A percentile compares a stretch with the other conserved stretches of the same genome.
Conservation (phyloP, 257 asterid species). For the Solanum paucissectum region DNA sequence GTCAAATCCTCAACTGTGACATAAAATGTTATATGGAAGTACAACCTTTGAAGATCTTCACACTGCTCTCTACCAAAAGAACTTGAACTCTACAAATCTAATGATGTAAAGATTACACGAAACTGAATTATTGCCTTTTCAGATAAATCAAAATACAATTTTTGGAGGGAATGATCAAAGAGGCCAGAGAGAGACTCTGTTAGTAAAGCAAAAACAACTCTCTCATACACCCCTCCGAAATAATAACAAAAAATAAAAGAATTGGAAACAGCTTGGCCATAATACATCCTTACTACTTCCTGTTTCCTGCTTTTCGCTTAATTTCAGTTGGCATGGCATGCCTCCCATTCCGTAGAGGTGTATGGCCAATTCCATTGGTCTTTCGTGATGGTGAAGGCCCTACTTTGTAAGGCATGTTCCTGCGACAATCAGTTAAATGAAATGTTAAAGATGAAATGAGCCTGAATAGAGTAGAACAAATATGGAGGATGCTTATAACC, state of each 20-base stretch:
- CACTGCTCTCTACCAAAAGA: background rate
- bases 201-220: slow-evolving; percentile 13
- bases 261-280: slow-evolving; percentile 4
- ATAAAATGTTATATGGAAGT: background rate
- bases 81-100: background rate
- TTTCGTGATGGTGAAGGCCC: slow-evolving; percentile 66
- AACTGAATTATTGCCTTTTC: slow-evolving; percentile 48
- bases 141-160: slow-evolving; percentile 10
- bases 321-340: slow-evolving; percentile 28
- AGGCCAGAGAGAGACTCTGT: background rate
- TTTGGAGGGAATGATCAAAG: background rate
- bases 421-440: slow-evolving; percentile 9
- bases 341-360: slow-evolving; percentile 41
- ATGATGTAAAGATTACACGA: slow-evolving; percentile 26
- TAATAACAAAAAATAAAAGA: slow-evolving; percentile 10
- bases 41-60: background rate
- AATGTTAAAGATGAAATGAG: background rate
- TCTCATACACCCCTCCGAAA: slow-evolving; percentile 17
- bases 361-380: slow-evolving; percentile 31
- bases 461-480: background rate
- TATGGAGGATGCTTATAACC: background rate
- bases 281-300: slow-evolving; percentile 33
- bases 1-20: background rate
- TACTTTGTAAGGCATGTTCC: slow-evolving; percentile 51
- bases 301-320: slow-evolving; percentile 53